These are phyloP conservation scores for Dactylorhiza incarnata DNA, from an alignment of 106 monocot genomes.

Conservation along the genomic window DNA sequence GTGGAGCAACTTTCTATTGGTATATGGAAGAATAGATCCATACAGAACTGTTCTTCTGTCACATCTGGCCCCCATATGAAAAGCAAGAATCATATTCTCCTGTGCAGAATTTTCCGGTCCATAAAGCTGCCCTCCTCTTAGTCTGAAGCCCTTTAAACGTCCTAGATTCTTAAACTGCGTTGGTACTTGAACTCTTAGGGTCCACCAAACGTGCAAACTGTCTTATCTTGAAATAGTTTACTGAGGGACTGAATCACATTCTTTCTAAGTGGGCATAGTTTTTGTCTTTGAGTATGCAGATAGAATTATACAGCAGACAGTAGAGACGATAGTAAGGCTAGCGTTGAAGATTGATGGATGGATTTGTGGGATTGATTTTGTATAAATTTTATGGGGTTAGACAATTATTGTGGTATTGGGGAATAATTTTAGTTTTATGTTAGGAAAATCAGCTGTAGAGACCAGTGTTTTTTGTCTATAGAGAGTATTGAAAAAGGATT, in stretches of 20 bases:
- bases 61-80: conserved; percentile 16
- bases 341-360: not conserved
- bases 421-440: not conserved
- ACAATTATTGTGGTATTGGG: not conserved
- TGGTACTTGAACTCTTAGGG: not conserved
- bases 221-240: not conserved
- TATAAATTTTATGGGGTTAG: not conserved
- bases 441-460: not conserved
- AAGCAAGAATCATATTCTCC: conserved; percentile 32
- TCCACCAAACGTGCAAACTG: not conserved
- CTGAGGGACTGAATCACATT: not conserved
- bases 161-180: not conserved
- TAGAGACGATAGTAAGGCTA: not conserved
- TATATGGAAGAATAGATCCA: conserved; percentile 28
- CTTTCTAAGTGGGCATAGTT: not conserved
- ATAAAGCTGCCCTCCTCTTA: not conserved
- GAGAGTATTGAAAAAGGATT: not conserved
- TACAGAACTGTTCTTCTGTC: conserved; percentile 13
- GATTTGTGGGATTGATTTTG: not conserved
- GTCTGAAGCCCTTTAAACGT: not conserved
- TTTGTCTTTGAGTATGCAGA: not conserved
- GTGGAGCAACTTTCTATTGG: conserved; percentile 26
- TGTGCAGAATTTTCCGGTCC: conserved; percentile 12
- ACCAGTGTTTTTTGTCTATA: not conserved
- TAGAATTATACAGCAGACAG: not conserved